phyloP scores from a whole-genome alignment of 495 filamentous ascomycete genomes.

The Extremus antarcticus region DNA sequence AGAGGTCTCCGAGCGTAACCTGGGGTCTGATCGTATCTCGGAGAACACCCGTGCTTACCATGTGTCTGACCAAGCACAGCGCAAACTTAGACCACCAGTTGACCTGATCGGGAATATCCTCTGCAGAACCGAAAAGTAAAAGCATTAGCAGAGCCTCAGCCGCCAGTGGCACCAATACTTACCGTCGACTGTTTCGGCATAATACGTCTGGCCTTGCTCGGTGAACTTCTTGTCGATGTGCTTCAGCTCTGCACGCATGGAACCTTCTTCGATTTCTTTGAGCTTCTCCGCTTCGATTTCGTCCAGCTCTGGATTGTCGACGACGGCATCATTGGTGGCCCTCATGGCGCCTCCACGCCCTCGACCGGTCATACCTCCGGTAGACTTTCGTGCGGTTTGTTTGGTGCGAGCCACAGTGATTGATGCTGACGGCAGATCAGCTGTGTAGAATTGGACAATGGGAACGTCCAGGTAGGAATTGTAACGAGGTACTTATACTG shows the following conservation, averaged over 20 bases:
- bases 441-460: no score
- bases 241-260: conserved; percentile 17
- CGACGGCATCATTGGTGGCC: background rate
- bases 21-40: no score
- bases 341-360: background rate
- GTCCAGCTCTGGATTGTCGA: conserved; percentile 8
- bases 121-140: no score
- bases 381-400: background rate
- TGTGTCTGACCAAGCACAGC: conserved; percentile 10
- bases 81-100: conserved; percentile 15
- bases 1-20: no score
- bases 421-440: background rate
- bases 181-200: conserved; percentile 10
- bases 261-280: conserved; percentile 15
- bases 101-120: conserved; percentile 11
- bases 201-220: conserved; percentile 9
- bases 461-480: no score
- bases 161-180: no score
- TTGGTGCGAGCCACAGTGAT: conserved; percentile 4
- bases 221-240: conserved; percentile 9
- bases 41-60: no score
- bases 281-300: background rate
- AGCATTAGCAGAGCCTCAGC: no score
- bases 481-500: background rate
- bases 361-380: background rate